Conservation (phyloP, 2,329 filamentous ascomycete genomes). For the Ilyonectria mors-panacis region DNA sequence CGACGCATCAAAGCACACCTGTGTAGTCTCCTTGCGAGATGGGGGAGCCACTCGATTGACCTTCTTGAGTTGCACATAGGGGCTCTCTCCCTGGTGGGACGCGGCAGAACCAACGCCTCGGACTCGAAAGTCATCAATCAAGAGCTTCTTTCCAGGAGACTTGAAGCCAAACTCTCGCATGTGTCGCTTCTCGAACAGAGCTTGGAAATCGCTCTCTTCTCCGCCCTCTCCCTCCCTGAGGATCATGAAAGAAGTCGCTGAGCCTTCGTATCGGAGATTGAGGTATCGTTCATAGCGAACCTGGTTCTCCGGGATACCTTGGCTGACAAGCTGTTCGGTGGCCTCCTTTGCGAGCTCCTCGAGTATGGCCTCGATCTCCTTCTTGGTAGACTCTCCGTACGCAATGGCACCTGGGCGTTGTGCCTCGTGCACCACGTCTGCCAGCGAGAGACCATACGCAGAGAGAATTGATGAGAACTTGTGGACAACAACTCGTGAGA, state of each 20-base stretch:
- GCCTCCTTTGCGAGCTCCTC: constrained; percentile 38
- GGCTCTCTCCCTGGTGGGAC: constrained; percentile 38
- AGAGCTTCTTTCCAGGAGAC: constrained; percentile 57
- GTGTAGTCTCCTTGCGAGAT: constrained; percentile 24
- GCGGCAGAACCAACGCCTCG: constrained; percentile 51
- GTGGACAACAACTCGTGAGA: constrained; percentile 58
- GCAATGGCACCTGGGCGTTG: constrained; percentile 52
- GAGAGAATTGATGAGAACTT: constrained; percentile 61
- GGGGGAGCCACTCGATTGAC: constrained; percentile 18
- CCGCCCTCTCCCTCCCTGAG: constrained; percentile 42
- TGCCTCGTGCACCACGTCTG: constrained; percentile 58
- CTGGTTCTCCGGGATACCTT: constrained; percentile 51
- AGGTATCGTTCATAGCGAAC: constrained; percentile 61
- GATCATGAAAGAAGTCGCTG: constrained; percentile 59
- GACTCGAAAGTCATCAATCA: constrained; percentile 61
- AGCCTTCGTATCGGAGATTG: constrained; percentile 61
- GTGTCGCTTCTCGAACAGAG: constrained; percentile 79
- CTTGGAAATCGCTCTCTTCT: constrained; percentile 69
- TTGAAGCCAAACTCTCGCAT: constrained; percentile 81
- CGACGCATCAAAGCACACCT: constrained; percentile 34
- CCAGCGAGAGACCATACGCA: constrained; percentile 60
- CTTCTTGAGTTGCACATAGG: constrained; percentile 40
- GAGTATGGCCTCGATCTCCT: constrained; percentile 23
- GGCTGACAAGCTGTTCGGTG: constrained; percentile 40
- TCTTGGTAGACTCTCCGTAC: constrained; percentile 39